Conservation (phyloP, 1,139 yeast genomes). For the Ogataea hybrid region DNA sequence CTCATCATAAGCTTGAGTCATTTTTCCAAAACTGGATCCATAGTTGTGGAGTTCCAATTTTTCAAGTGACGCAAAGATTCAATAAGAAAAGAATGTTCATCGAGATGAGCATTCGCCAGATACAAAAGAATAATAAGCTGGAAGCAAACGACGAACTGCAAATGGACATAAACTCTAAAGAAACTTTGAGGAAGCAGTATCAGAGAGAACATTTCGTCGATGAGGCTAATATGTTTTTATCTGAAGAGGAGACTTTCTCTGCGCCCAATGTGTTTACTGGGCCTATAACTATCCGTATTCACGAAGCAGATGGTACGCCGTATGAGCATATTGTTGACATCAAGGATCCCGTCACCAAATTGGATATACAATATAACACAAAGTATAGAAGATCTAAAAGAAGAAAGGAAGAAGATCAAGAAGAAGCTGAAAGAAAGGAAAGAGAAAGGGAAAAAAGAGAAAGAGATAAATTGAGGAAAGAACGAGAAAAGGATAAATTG, state of each 20-base stretch:
- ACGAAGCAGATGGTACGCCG: constrained; percentile 99
- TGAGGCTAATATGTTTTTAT: constrained; percentile 40
- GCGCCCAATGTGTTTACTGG: constrained; percentile 68
- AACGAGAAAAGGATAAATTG: constrained; percentile 24
- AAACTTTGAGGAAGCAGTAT: constrained; percentile 12
- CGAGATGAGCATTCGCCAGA: constrained; percentile 92
- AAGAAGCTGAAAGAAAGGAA: constrained; percentile 33
- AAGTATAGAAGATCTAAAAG: constrained; percentile 76
- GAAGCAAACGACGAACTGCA: constrained; percentile 20
- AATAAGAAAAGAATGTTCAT: constrained; percentile 92
- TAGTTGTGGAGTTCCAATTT: constrained; percentile 86
- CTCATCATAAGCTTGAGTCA: constrained; percentile 75
- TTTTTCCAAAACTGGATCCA: constrained; percentile 95
- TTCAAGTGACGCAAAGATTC: constrained; percentile 85
- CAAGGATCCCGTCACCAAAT: constrained; percentile 78
- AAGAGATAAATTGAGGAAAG: constrained; percentile 35
- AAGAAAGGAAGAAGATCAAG: constrained; percentile 47
- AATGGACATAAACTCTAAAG: constrained; percentile 11
- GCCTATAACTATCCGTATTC: constrained; percentile 95
- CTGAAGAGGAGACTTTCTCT: constrained; percentile 30
- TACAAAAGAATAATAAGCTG: constrained; percentile 45
- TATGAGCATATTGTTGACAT: constrained; percentile 95
- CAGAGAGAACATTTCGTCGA: constrained; percentile 41
- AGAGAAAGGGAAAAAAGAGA: constrained; percentile 42
- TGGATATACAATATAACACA: constrained; percentile 94